Percentiles rank a stretch among this genome's conserved stretches.
Evolutionary conservation across 306 rosid species (phyloP).

Genomic region (Albizia julibrissin): DNA sequence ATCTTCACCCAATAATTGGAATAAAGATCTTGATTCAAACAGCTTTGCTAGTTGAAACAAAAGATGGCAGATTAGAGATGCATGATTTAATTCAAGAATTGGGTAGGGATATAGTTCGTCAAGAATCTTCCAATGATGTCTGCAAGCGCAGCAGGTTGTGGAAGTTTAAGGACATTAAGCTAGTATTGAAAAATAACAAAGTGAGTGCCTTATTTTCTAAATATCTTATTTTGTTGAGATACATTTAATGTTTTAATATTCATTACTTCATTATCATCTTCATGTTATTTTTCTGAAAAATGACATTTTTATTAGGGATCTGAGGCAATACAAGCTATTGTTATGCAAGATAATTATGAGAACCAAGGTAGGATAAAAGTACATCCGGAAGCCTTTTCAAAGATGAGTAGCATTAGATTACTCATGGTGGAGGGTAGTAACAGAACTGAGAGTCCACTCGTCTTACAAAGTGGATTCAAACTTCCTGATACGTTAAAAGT

Average conservation of each 20-base stretch:
- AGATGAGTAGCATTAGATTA: background rate
- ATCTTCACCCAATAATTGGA: background rate
- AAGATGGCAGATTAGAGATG: background rate
- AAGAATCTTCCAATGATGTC: background rate
- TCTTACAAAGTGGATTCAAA: background rate
- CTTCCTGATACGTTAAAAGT: background rate
- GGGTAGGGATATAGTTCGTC: background rate
- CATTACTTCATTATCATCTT: background rate
- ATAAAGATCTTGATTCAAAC: background rate
- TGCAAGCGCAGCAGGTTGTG: background rate
- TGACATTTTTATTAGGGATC: background rate
- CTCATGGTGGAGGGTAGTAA: fast-evolving
- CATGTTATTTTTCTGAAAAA: background rate
- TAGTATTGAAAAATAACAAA: background rate
- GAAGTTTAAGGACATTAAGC: background rate
- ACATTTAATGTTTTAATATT: background rate
- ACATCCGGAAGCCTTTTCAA: background rate
- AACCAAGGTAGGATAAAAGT: background rate
- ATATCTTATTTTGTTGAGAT: background rate
- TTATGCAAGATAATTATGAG: background rate
- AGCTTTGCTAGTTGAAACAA: background rate
- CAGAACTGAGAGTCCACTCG: background rate
- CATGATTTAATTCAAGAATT: background rate
- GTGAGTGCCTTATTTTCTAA: background rate
- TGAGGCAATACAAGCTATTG: background rate